These are phyloP conservation scores for Colletotrichum agaves DNA, from an alignment of 2,329 filamentous ascomycete genomes.

Conservation along the genomic window DNA sequence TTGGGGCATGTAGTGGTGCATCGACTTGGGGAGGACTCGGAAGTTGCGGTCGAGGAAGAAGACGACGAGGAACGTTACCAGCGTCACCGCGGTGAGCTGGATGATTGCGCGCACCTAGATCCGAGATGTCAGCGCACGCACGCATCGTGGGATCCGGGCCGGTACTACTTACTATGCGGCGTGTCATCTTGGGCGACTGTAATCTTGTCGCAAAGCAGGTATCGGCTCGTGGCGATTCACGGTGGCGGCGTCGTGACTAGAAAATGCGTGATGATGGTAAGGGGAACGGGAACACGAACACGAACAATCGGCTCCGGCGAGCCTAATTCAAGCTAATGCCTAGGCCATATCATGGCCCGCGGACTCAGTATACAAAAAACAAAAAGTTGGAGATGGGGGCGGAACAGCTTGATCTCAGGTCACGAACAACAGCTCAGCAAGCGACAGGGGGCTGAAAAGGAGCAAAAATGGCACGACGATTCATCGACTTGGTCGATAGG, in stretches of 20 bases:
- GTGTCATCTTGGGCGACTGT: constrained; percentile 38
- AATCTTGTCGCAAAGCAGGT: constrained; percentile 16
- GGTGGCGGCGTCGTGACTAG: constrained; percentile 1
- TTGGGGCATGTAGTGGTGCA: constrained; percentile 87
- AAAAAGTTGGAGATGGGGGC: not conserved
- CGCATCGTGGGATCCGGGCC: not conserved
- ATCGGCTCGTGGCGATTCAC: not conserved
- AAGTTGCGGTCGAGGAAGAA: constrained; percentile 91
- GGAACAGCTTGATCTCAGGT: constrained; percentile 26
- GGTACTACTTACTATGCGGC: constrained; percentile 39
- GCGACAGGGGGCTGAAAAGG: constrained; percentile 30
- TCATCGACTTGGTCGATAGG: constrained; percentile 25
- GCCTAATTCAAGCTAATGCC: constrained; percentile 31
- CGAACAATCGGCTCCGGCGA: constrained; percentile 35
- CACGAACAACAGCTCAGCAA: constrained; percentile 13
- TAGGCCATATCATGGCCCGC: constrained; percentile 36
- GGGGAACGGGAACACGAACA: constrained; percentile 15
- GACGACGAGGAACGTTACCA: constrained; percentile 75
- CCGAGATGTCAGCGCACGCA: not conserved
- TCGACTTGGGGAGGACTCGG: constrained; percentile 83
- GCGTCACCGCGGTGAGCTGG: constrained; percentile 76
- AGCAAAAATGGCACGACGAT: constrained; percentile 21
- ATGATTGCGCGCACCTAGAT: constrained; percentile 73
- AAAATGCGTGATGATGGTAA: not conserved
- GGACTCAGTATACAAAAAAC: constrained; percentile 5